These are phyloP conservation scores for Plasmodium gaboni DNA, from an alignment of 169 alveolate species.

Conservation along the genomic window DNA sequence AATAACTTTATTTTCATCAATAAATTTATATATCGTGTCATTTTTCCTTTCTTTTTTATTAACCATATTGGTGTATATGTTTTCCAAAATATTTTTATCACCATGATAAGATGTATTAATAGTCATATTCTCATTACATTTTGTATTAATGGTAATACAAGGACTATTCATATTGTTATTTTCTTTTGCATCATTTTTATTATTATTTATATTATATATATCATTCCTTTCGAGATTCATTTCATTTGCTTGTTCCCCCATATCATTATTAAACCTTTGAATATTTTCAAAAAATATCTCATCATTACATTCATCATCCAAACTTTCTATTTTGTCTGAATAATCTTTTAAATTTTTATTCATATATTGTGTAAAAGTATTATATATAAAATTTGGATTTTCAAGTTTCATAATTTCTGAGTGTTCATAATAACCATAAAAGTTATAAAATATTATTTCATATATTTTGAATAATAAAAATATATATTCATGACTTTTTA, in stretches of 20 bases:
- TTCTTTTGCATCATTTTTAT: background rate
- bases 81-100: background rate
- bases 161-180: background rate
- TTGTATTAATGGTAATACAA: background rate
- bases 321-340: background rate
- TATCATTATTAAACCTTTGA: background rate
- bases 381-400: constrained; percentile 44
- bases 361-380: constrained; percentile 38
- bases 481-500: constrained; percentile 62
- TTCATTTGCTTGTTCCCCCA: background rate
- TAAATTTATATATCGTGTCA: background rate
- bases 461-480: constrained; percentile 61
- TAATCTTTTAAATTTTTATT: constrained; percentile 13
- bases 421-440: constrained; percentile 26
- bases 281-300: constrained; percentile 1
- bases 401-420: constrained; percentile 32
- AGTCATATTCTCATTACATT: background rate
- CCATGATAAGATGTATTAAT: background rate
- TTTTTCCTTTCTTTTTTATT: background rate
- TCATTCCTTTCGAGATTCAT: background rate
- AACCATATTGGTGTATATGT: background rate
- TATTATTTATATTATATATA: background rate
- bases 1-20: background rate
- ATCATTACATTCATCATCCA: constrained; percentile 4
- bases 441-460: constrained; percentile 51